A percentile compares a stretch with the other conserved stretches of the same genome.
These are phyloP conservation scores for Ceratobasidium sp. DNA, from an alignment of 1,284 basidiomycete species.

Conservation along the genomic window DNA sequence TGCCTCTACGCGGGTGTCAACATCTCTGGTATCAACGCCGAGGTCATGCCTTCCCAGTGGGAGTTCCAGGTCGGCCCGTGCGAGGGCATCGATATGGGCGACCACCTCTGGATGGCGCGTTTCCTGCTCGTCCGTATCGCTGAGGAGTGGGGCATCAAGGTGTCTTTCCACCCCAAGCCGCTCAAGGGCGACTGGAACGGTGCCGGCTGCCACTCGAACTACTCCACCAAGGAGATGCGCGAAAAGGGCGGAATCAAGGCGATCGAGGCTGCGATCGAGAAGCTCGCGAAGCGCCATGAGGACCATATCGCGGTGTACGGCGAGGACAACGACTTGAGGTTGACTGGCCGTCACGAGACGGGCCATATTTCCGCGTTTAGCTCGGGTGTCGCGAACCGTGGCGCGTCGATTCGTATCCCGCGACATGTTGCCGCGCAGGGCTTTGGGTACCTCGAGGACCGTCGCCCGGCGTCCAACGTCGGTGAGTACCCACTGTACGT, in stretches of 20 bases:
- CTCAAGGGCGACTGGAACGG: slow-evolving; percentile 99
- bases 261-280: slow-evolving; percentile 95
- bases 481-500: slow-evolving; percentile 65
- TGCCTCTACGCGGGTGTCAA: slow-evolving; percentile 98
- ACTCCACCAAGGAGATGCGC: slow-evolving; percentile 91
- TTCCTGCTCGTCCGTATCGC: slow-evolving; percentile 93
- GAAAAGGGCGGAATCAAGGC: slow-evolving; percentile 92
- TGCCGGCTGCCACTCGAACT: slow-evolving; percentile 97
- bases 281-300: slow-evolving; percentile 82
- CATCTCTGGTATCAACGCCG: slow-evolving; percentile 99
- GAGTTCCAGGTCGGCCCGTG: slow-evolving; percentile 99
- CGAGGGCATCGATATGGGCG: slow-evolving; percentile 97
- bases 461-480: slow-evolving; percentile 97
- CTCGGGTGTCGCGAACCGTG: slow-evolving; percentile 97
- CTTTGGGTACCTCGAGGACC: slow-evolving; percentile 95
- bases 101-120: slow-evolving; percentile 97
- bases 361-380: slow-evolving; percentile 94
- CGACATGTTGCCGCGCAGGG: slow-evolving; percentile 92
- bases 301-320: slow-evolving; percentile 98
- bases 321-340: slow-evolving; percentile 93
- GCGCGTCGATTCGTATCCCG: slow-evolving; percentile 94
- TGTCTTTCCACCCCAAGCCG: slow-evolving; percentile 99
- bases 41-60: slow-evolving; percentile 99
- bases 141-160: slow-evolving; percentile 98
- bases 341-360: slow-evolving; percentile 96